Evolutionary conservation across 2,329 filamentous ascomycete genomes (phyloP), one percentile per base, ranked within the genome.

Genomic region (Aaosphaeria arxii): DNA sequence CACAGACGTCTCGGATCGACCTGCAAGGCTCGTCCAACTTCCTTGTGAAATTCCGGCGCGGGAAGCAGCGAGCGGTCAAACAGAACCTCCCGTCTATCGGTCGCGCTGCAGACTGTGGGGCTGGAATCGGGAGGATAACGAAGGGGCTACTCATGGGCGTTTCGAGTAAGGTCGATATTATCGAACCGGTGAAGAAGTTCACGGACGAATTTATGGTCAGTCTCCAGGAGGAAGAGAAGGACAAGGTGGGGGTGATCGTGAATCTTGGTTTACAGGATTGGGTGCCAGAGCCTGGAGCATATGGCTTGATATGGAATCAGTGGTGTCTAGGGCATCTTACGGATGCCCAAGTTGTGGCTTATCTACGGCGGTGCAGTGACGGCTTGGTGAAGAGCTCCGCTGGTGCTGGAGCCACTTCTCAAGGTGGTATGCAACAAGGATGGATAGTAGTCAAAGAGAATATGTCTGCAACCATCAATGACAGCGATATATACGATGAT

Each of bases 281-380:
- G 89, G 75, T 78, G 0, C 62, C 70, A 5, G 59, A 64, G 17
- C 28, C 46, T 5, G 61, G 59, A 6, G 66, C 71, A 43, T 96
- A 96, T 69, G 87, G 91, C 64, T 69, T 96, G 41, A 84, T 96
- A 51, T 96, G 89, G 89, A 86, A 82, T 45, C 91, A 96, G 70
- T 96, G 91, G 91, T 96, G 91, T 69, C 71, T 92, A 6, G 87
- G 89, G 28, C 87, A 96, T 67, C 74, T 96, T 46, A 90, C 82
- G 0, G 90, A 96, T 64, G 71, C 70, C 6, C 84, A 95, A 66
- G 66, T 96, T 4, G 75, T 87, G 1, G 73, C 73, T 2, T 95
- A 86, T 61, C 70, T 96, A 11, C 58, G 72, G 47, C 76, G 82
- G 29, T 88, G 88, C 64, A 79, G 77, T 42, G 57, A 68, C 0